These are phyloP conservation scores for Drechslerella coelobrocha DNA, from an alignment of 2,329 filamentous ascomycete genomes.

Conservation along the genomic window DNA sequence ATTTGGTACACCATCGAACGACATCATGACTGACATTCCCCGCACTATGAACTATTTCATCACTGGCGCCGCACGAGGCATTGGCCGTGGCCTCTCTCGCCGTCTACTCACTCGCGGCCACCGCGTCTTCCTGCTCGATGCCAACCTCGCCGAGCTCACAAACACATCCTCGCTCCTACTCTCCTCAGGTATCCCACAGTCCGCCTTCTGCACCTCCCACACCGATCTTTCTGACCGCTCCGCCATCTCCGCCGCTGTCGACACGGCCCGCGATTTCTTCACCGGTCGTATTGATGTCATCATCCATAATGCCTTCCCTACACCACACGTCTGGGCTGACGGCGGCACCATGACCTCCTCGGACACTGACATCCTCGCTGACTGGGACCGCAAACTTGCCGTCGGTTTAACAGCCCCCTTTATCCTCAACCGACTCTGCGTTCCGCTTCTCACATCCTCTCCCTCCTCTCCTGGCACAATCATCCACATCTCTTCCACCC, in stretches of 20 bases:
- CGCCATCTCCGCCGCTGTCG: slow-evolving; percentile 9
- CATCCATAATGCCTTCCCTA: slow-evolving; percentile 40
- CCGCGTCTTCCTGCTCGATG: slow-evolving; percentile 36
- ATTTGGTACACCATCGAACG: too few species aligned
- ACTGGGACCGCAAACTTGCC: slow-evolving; percentile 36
- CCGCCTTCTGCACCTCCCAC: slow-evolving; percentile 21
- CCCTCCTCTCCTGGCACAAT: slow-evolving; percentile 55
- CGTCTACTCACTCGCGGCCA: slow-evolving; percentile 56
- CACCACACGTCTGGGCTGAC: slow-evolving; percentile 23
- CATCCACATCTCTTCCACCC: slow-evolving; percentile 63
- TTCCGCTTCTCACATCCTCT: slow-evolving; percentile 19
- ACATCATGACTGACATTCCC: neutral
- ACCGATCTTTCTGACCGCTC: slow-evolving; percentile 25
- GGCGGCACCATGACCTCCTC: slow-evolving; percentile 23
- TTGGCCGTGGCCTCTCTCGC: slow-evolving; percentile 58
- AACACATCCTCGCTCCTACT: slow-evolving; percentile 18
- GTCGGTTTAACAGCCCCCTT: slow-evolving; percentile 36
- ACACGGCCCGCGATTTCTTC: slow-evolving; percentile 17
- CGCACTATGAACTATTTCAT: slow-evolving; percentile 56
- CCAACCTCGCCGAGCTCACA: slow-evolving; percentile 18
- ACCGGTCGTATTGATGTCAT: slow-evolving; percentile 24
- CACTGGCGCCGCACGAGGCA: slow-evolving; percentile 58
- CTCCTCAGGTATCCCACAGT: neutral
- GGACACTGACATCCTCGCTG: slow-evolving; percentile 30
- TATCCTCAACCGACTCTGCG: slow-evolving; percentile 20